phyloP scores from a whole-genome alignment of 495 filamentous ascomycete species.

The Cudoniella acicularis region DNA sequence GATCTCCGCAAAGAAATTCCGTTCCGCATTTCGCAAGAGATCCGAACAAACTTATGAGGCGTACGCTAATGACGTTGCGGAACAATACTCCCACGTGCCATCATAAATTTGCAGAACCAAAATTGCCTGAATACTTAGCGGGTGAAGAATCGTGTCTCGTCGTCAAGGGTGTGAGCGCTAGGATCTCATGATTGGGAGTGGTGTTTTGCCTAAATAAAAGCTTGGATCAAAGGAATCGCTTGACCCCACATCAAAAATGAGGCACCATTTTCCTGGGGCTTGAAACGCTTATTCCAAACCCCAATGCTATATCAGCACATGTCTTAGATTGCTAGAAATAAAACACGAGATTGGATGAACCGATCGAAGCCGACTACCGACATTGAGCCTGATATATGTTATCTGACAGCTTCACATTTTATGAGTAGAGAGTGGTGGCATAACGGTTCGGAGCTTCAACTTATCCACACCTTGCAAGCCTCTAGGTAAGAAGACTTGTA shows the following conservation, averaged over 20 bases:
- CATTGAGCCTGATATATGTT: background rate
- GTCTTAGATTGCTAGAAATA: background rate
- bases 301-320: background rate
- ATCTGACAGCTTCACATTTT: no score
- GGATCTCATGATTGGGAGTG: background rate
- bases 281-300: background rate
- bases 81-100: background rate
- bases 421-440: background rate
- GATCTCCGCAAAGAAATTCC: background rate
- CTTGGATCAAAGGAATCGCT: background rate
- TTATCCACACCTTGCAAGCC: background rate
- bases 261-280: background rate
- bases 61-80: background rate
- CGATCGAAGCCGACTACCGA: background rate
- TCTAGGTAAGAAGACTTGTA: background rate
- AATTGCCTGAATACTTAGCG: background rate
- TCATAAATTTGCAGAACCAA: background rate
- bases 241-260: background rate
- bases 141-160: background rate
- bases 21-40: background rate
- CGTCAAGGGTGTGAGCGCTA: background rate
- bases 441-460: background rate
- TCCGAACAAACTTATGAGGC: background rate
- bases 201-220: background rate
- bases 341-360: background rate